Conservation (phyloP, 495 filamentous ascomycete genomes). For the Chaetomidium leptoderma region DNA sequence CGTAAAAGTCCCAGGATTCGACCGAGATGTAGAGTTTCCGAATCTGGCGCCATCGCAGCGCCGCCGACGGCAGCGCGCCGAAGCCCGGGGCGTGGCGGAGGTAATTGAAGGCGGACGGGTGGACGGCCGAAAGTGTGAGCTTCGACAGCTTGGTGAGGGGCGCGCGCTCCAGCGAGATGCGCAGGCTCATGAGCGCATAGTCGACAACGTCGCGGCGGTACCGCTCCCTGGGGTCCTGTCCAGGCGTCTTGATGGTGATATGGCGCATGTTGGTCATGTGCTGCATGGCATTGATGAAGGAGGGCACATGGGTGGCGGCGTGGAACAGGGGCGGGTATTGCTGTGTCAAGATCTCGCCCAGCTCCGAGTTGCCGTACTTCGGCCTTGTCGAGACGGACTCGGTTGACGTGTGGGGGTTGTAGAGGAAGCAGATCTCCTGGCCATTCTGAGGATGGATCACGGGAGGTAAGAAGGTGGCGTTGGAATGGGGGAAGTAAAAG, state of each 20-base stretch:
- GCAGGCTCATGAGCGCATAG: constrained; percentile 74
- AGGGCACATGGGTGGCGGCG: constrained; percentile 74
- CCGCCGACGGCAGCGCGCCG: constrained; percentile 59
- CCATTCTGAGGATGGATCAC: constrained; percentile 66
- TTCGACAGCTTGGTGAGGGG: constrained; percentile 55
- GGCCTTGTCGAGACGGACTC: constrained; percentile 46
- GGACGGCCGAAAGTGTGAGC: constrained; percentile 62
- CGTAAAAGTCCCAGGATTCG: constrained; percentile 57
- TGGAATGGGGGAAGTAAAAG: constrained; percentile 64
- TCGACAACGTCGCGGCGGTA: constrained; percentile 72
- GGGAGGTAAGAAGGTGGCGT: constrained; percentile 70
- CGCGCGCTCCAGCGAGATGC: constrained; percentile 68
- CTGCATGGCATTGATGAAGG: constrained; percentile 67
- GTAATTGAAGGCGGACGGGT: constrained; percentile 65
- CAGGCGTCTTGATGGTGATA: constrained; percentile 66
- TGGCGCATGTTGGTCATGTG: constrained; percentile 60
- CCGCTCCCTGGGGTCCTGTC: constrained; percentile 58
- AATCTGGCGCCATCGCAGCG: constrained; percentile 67
- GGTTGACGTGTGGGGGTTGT: constrained; percentile 60
- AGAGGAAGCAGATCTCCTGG: constrained; percentile 68
- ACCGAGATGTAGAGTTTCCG: constrained; percentile 63
- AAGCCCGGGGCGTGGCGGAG: constrained; percentile 62
- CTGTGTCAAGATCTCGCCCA: constrained; percentile 67
- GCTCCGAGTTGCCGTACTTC: constrained; percentile 59
- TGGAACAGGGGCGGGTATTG: constrained; percentile 82